Evolutionary conservation across 306 rosid genomes (phyloP).

Genomic region (Fragaria vesca): DNA sequence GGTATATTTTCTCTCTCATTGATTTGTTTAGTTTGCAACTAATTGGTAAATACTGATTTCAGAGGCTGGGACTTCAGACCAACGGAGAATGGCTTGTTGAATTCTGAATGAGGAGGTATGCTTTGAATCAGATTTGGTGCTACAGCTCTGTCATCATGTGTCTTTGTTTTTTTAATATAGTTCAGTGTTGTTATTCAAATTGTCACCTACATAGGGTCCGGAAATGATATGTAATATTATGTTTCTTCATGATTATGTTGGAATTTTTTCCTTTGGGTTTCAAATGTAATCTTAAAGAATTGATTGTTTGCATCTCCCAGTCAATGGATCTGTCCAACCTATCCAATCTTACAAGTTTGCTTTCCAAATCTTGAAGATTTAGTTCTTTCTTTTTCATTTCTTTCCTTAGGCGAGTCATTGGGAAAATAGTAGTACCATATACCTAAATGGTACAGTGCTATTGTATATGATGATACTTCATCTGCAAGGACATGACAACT

Average conservation of each 20-base stretch:
- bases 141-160: conserved; percentile 3
- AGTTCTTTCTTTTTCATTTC: not conserved
- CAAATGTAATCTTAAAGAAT: not conserved
- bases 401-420: not conserved
- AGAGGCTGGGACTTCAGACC: conserved; percentile 76
- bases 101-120: conserved; percentile 45
- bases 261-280: not conserved
- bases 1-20: conserved; percentile 7
- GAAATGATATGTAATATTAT: not conserved
- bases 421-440: not conserved
- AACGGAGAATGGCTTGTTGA: conserved; percentile 41
- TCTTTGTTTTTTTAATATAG: not conserved
- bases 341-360: not conserved
- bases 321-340: not conserved
- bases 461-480: not conserved
- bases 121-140: conserved; percentile 18
- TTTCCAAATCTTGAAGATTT: not conserved
- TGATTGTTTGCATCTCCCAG: not conserved
- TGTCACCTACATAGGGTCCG: not conserved
- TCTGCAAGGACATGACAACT: not conserved
- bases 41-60: conserved; percentile 14
- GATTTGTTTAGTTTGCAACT: conserved; percentile 22
- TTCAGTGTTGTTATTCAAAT: not conserved
- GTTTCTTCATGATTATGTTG: not conserved
- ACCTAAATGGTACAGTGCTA: not conserved